Conservation (phyloP, 352 stramenopile species). For the Phytophthora hibernalis region DNA sequence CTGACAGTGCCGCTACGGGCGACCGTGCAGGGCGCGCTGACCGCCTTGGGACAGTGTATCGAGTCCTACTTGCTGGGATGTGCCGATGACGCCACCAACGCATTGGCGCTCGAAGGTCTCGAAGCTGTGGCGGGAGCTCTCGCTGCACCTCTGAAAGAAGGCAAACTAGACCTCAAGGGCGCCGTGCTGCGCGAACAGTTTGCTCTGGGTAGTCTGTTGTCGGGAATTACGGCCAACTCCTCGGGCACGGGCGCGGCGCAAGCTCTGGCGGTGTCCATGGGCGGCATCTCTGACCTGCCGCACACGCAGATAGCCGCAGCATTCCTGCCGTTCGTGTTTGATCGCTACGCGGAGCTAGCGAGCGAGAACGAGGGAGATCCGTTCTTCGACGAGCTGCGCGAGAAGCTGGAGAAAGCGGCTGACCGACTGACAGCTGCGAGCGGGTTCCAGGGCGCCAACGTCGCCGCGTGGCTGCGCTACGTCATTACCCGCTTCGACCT, state of each 20-base stretch:
- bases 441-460: conserved; percentile 56
- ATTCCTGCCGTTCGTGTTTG: conserved; percentile 77
- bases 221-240: conserved; percentile 59
- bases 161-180: conserved; percentile 70
- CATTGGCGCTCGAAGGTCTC: conserved; percentile 66
- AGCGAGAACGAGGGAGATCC: conserved; percentile 70
- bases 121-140: conserved; percentile 62
- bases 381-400: conserved; percentile 66
- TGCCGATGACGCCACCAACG: conserved; percentile 44
- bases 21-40: conserved; percentile 68
- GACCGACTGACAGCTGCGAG: conserved; percentile 62
- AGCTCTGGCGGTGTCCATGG: conserved; percentile 66
- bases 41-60: conserved; percentile 73
- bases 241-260: conserved; percentile 63
- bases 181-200: conserved; percentile 60
- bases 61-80: conserved; percentile 76
- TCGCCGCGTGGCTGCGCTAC: conserved; percentile 70
- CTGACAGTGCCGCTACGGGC: conserved; percentile 60
- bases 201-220: conserved; percentile 61
- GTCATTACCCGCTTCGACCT: conserved; percentile 67
- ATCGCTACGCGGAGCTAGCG: conserved; percentile 56
- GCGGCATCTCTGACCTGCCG: conserved; percentile 72
- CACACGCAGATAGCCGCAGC: conserved; percentile 63
- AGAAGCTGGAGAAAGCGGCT: conserved; percentile 55
- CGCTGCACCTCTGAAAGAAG: conserved; percentile 60